phyloP scores from a whole-genome alignment of 768 basidiomycete species.

The Leucocoprinus birnbaumii region DNA sequence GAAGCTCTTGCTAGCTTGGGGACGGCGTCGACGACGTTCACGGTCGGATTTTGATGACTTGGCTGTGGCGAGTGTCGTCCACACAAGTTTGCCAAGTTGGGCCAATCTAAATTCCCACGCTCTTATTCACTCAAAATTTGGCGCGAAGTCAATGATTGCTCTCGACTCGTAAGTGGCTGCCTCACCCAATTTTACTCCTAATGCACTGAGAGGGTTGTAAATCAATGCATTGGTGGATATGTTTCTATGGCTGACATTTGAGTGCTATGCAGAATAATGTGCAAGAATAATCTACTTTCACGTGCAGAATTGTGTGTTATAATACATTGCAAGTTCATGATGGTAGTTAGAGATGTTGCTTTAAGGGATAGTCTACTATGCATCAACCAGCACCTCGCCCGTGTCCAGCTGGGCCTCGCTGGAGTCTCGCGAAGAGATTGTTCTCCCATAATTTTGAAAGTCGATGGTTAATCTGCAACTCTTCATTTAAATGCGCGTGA shows the following conservation, averaged over 20 bases:
- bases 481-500: slow-evolving; percentile 12
- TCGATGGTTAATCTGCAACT: slow-evolving; percentile 24
- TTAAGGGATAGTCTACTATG: no score
- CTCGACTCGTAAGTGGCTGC: no score
- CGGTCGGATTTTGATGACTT: slow-evolving; percentile 35
- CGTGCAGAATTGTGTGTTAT: neutral
- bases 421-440: no score
- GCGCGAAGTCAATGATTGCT: no score
- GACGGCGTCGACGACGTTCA: slow-evolving; percentile 46
- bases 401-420: no score
- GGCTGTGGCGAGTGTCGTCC: slow-evolving; percentile 29
- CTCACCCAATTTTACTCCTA: no score
- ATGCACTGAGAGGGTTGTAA: no score
- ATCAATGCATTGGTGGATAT: no score
- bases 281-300: neutral
- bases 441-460: slow-evolving; percentile 5
- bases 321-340: slow-evolving; percentile 3
- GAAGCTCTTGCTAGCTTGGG: slow-evolving; percentile 35
- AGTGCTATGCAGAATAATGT: neutral
- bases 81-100: slow-evolving; percentile 29
- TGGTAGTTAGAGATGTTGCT: neutral
- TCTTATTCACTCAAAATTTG: neutral
- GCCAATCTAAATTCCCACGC: slow-evolving; percentile 33
- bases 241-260: neutral
- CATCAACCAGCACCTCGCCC: no score